These are phyloP conservation scores for Apophysomyces trapeziformis DNA, from an alignment of 371 early-diverging fungal species.

Conservation along the genomic window DNA sequence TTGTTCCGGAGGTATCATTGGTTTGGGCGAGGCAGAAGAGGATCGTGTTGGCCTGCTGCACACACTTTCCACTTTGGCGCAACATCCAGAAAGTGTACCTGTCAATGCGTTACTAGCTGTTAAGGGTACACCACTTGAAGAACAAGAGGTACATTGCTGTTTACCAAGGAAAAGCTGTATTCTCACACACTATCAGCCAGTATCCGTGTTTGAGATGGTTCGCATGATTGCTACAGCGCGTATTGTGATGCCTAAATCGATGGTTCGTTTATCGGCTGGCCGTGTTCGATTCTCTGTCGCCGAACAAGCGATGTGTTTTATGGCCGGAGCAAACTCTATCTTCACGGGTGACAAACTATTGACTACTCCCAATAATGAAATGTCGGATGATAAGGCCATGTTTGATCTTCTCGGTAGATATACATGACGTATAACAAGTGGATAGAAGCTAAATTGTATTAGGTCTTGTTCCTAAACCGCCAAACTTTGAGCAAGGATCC, in stretches of 20 bases:
- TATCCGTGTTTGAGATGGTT: slow-evolving; percentile 79
- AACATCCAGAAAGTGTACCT: slow-evolving; percentile 81
- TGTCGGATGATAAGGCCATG: slow-evolving; percentile 71
- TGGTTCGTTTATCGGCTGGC: slow-evolving; percentile 81
- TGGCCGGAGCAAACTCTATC: slow-evolving; percentile 85
- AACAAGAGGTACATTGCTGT: slow-evolving; percentile 57
- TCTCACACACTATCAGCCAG: slow-evolving; percentile 49
- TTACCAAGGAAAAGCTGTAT: neutral
- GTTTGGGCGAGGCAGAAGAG: slow-evolving; percentile 71
- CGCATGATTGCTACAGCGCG: slow-evolving; percentile 84
- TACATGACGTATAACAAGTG: neutral
- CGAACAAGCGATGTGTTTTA: slow-evolving; percentile 85
- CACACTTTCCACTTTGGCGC: slow-evolving; percentile 71
- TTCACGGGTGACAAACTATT: slow-evolving; percentile 84
- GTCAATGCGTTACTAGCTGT: slow-evolving; percentile 81
- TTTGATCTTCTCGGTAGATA: slow-evolving; percentile 65
- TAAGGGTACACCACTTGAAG: slow-evolving; percentile 77
- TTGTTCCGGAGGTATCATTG: slow-evolving; percentile 86
- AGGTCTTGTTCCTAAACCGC: slow-evolving; percentile 65
- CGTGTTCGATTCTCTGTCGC: slow-evolving; percentile 72
- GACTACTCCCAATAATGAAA: slow-evolving; percentile 80
- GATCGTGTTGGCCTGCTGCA: slow-evolving; percentile 81
- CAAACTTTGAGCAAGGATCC: slow-evolving; percentile 61
- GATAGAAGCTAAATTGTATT: slow-evolving; percentile 2
- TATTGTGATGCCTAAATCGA: slow-evolving; percentile 80